Base-by-base conservation (phyloP, 371 early-diverging fungal genomes). In the Syncephalastrum sp. region DNA sequence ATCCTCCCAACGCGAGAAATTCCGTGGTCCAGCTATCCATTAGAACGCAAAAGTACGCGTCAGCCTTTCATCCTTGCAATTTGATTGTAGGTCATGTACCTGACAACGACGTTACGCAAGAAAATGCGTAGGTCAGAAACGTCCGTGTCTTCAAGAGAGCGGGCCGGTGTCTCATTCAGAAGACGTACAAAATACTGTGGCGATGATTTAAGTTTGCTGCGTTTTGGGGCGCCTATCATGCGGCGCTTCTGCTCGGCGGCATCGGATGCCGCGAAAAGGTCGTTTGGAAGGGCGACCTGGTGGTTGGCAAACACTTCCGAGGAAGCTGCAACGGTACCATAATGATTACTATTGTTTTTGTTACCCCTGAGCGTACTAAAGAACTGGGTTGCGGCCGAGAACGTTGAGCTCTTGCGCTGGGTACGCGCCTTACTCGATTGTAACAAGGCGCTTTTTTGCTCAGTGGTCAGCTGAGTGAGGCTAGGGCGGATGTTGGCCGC, bases 1-100 rank as follows among this genome's bases (percentile, higher is more conserved):
- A 79, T 0, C 79, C 79, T 16, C 76, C 79, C 38, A 60, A 43
- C 2, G 60, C 54, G n/a, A 79, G 58, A 46, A 79, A 79, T 48
- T 72, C 74, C 15, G 72, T 75, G 17, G 79, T 79, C 79, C 79
- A 79, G 53, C 79, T 74, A 47, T 10, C 44, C 27, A 12, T 17
- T 38, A 52, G 15, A 52, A 52, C 51, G 49, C 27, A 45, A 44
- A 53, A 38, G 42, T 29, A n/a, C 44, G 43, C 14, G 41, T 24
- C 13, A 21, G 50, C 24, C 1, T 27, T 23, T 27, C 19, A 41
- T 47, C 47, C 8, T 19, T 5, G n/a, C 29, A 16, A 29, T 24
- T 3, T 15, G 3, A 50, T 5, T 19, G 17, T 59, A 50, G 14
- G 3, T 19, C 17, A 7, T 17, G 33, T 65, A 67, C 68, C 69